Conservation (phyloP, 2,329 filamentous ascomycete species). For the Venturia carpophila region DNA sequence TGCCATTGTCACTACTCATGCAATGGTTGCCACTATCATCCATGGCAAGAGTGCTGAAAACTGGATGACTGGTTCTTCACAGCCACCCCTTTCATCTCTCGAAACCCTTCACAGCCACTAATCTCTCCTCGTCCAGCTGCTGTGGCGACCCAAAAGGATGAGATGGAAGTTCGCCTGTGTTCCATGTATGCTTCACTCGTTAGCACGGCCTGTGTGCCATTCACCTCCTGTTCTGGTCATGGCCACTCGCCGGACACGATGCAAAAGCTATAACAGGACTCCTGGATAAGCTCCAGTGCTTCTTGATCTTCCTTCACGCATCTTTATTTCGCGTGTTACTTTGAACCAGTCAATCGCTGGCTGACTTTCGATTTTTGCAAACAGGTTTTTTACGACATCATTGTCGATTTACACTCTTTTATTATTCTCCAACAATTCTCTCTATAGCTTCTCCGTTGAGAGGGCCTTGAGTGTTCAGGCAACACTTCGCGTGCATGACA, state of each 20-base stretch:
- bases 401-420: not conserved
- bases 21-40: slow-evolving; percentile 9
- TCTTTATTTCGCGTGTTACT: not conserved
- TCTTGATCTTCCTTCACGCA: not conserved
- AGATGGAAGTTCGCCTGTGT: not conserved
- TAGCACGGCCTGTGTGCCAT: slow-evolving; percentile 1
- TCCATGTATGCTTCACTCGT: slow-evolving; percentile 8
- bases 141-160: not conserved
- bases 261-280: not conserved
- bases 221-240: not conserved
- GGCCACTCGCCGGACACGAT: not conserved
- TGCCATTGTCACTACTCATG: not conserved
- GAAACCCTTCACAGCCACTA: not conserved
- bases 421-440: not conserved
- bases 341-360: not conserved
- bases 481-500: not conserved
- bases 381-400: not conserved
- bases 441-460: not conserved
- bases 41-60: not conserved
- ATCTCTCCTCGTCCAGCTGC: not conserved
- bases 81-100: slow-evolving; percentile 9
- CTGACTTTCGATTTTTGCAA: not conserved
- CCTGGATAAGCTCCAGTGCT: not conserved
- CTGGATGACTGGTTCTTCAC: not conserved
- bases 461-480: not conserved